phyloP scores from a whole-genome alignment of 2,329 filamentous ascomycete species.

The Lecanicillium sp. region DNA sequence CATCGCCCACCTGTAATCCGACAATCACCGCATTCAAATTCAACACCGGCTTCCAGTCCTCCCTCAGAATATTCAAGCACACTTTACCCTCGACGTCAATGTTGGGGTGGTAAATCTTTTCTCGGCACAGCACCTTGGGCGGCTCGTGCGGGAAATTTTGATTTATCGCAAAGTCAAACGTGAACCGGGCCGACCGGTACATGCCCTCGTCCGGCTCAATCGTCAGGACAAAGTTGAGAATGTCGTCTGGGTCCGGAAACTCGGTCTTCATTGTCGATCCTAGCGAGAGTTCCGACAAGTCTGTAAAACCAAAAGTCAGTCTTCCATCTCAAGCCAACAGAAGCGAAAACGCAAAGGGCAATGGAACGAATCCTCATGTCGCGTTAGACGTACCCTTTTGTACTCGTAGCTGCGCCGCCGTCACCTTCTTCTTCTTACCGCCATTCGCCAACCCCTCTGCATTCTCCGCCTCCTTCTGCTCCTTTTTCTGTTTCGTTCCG shows the following conservation, averaged over 20 bases:
- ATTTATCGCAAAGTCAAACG: conserved; percentile 86
- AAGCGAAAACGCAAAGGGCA: neutral
- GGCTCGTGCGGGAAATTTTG: conserved; percentile 96
- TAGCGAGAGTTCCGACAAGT: conserved; percentile 73
- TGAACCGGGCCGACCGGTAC: conserved; percentile 83
- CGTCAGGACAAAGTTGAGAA: conserved; percentile 73
- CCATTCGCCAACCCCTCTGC: conserved; percentile 62
- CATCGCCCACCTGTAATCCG: conserved; percentile 81
- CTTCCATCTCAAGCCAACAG: neutral
- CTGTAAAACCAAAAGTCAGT: conserved; percentile 31
- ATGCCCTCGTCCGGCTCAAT: conserved; percentile 80
- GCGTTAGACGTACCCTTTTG: conserved; percentile 67
- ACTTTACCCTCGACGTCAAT: conserved; percentile 98
- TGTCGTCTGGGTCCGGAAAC: conserved; percentile 77
- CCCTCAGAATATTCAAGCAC: conserved; percentile 91
- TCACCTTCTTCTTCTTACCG: conserved; percentile 97
- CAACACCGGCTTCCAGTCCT: conserved; percentile 98
- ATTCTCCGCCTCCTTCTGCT: conserved; percentile 90
- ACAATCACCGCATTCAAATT: conserved; percentile 96
- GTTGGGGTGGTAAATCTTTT: conserved; percentile 99
- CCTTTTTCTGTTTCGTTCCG: conserved; percentile 67
- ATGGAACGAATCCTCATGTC: conserved; percentile 11
- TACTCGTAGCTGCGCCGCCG: conserved; percentile 86
- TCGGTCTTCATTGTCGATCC: conserved; percentile 73
- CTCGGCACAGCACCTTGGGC: conserved; percentile 91